Percentiles rank a stretch among this genome's conserved stretches.
phyloP scores from a whole-genome alignment of 441 rosid species.

The Pelargonium cotyledonis region DNA sequence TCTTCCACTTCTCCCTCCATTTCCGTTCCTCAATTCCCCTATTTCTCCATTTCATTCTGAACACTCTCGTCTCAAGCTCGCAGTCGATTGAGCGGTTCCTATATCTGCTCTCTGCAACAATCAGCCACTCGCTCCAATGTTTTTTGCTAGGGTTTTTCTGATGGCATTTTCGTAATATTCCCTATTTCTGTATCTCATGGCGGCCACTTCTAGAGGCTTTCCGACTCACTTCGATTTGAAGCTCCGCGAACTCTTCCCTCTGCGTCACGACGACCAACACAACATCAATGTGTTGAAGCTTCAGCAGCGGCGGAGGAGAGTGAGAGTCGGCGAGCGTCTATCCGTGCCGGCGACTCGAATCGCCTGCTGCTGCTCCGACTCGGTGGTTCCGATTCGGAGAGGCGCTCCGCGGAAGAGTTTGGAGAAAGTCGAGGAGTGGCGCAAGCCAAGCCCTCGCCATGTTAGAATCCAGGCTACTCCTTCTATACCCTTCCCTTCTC shows the following conservation, averaged over 20 bases:
- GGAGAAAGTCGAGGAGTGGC: constrained; percentile 55
- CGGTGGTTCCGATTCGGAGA: constrained; percentile 45
- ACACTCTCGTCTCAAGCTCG: not conserved
- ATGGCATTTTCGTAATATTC: not conserved
- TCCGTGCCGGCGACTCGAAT: constrained; percentile 23
- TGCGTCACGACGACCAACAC: not conserved
- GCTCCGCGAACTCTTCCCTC: not conserved
- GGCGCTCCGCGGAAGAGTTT: not conserved
- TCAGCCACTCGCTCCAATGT: not conserved
- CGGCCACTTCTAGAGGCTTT: not conserved
- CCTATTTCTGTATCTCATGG: not conserved
- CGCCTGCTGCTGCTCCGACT: constrained; percentile 52
- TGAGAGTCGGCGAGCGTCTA: not conserved
- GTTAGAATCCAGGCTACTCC: constrained; percentile 55
- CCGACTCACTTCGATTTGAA: not conserved
- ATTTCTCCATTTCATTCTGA: not conserved
- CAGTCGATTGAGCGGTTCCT: not conserved
- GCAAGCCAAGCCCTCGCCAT: constrained; percentile 43
- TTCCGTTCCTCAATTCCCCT: not conserved
- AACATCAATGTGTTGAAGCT: not conserved
- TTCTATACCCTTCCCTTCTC: constrained; percentile 70
- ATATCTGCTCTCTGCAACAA: not conserved
- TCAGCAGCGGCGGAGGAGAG: not conserved
- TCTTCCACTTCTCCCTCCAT: not conserved
- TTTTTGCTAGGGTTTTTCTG: not conserved